Evolutionary conservation across 208 protist genomes (phyloP).

Genomic region (Novymonas esmeraldas): DNA sequence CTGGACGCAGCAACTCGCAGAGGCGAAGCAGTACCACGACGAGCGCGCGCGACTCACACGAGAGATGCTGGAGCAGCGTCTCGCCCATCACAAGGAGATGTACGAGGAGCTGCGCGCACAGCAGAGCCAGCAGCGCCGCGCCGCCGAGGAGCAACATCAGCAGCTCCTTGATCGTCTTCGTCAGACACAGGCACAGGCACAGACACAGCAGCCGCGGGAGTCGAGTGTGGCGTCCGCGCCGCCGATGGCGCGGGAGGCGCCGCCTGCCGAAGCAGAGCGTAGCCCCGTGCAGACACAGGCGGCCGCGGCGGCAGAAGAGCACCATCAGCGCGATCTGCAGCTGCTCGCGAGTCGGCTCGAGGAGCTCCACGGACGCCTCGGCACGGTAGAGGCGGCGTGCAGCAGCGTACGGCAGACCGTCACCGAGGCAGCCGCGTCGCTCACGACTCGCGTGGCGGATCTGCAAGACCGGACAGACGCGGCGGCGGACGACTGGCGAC

Average conservation of each 20-base stretch:
- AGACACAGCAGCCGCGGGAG: slow-evolving; percentile 9
- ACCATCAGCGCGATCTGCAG: slow-evolving; percentile 1
- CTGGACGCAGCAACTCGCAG: slow-evolving; percentile 29
- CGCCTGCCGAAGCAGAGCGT: background rate
- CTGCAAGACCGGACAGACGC: slow-evolving; percentile 3
- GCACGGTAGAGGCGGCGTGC: background rate
- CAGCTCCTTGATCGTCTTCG: slow-evolving; percentile 8
- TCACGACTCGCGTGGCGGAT: slow-evolving; percentile 7
- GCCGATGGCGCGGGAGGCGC: background rate
- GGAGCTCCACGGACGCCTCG: slow-evolving; percentile 8
- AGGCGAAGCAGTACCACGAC: slow-evolving; percentile 24
- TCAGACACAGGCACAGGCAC: slow-evolving; percentile 4
- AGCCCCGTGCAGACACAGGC: background rate
- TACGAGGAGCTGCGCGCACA: slow-evolving; percentile 23
- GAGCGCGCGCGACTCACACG: slow-evolving; percentile 23
- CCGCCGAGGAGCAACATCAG: slow-evolving; percentile 28
- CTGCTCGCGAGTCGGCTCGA: slow-evolving; percentile 11
- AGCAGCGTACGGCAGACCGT: background rate
- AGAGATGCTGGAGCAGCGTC: slow-evolving; percentile 35
- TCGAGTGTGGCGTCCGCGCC: background rate
- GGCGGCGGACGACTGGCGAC: background rate
- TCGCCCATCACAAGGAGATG: slow-evolving; percentile 28
- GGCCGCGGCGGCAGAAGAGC: background rate
- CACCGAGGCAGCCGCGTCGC: slow-evolving; percentile 4
- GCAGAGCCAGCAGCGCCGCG: slow-evolving; percentile 15